Percentiles rank a stretch among this genome's conserved stretches.
phyloP scores from a whole-genome alignment of 2,329 filamentous ascomycete genomes.

The Verticillium zaregamsianum region DNA sequence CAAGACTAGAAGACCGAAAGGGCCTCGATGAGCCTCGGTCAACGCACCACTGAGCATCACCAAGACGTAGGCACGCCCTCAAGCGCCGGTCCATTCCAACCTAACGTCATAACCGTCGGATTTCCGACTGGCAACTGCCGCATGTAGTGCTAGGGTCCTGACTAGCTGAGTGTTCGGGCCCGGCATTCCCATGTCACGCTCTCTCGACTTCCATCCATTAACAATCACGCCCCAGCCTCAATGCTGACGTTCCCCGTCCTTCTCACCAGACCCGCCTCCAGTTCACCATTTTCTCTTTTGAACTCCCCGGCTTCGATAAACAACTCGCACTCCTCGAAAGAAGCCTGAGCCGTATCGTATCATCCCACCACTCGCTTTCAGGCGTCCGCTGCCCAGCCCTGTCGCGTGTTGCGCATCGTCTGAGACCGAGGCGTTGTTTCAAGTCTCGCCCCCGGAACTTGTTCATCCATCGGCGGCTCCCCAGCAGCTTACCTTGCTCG shows the following conservation, averaged over 20 bases:
- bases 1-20: neutral
- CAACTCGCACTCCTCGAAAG: too few relatives aligned
- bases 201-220: neutral
- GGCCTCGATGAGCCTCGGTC: neutral
- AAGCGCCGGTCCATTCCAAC: neutral
- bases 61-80: neutral
- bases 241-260: neutral
- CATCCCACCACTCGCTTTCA: neutral
- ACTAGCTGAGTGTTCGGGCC: neutral
- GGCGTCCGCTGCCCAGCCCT: neutral
- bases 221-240: neutral
- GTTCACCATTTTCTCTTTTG: too few relatives aligned
- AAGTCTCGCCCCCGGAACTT: neutral
- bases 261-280: too few relatives aligned
- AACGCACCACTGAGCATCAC: neutral
- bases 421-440: neutral
- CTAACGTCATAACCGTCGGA: neutral
- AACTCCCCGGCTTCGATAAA: neutral
- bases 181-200: neutral
- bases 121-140: neutral
- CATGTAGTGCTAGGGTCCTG: neutral
- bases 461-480: neutral
- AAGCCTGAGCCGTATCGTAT: neutral
- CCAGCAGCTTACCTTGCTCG: neutral
- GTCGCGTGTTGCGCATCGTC: neutral